Evolutionary conservation across 1,139 yeast species (phyloP), one percentile per base, ranked within the genome.

Genomic region (Suhomyces panamericanus): DNA sequence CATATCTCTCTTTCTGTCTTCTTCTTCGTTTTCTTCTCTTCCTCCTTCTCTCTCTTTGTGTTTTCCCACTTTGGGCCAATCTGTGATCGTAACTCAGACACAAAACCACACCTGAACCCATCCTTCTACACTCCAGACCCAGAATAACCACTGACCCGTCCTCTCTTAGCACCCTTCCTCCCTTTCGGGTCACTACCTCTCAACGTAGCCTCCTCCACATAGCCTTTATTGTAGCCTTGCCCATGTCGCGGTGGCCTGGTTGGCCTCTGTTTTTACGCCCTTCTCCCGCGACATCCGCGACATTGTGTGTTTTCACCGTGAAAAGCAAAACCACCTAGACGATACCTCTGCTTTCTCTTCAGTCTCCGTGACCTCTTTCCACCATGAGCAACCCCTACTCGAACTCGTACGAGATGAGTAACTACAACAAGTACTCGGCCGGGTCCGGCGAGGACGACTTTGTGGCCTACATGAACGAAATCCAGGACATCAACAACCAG

Each of bases 401-500:
- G 46, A 48, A 63, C 58, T 55, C 63, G 38, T 68, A 70, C 50
- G 74, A 72, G 57, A 59, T 74, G 73, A 53, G 58, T 39, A 62
- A 62, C 54, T 59, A 63, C 53, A 60, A 63, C 50, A 63, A 65
- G 56, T 54, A 60, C 57, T 58, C 63, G 35, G 41, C 54, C 17
- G 47, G 52, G 14, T 48, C 56, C 27, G 67, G 64, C 43, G 75
- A 70, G 46, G 74, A 71, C 53, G 93, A 85, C 61, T 85, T 86
- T 67, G 87, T 85, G 47, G 75, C 77, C 44, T 91, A 86, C 66
- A 90, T 91, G 85, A 79, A 82, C 57, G 88, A 86, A 60, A 82
- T 93, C 53, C 93, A 87, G 62, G 84, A 80, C 57, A 82, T 93
- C 64, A 88, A 90, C 70, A 80, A 81, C 55, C 84, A 83, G 59